Evolutionary conservation across 2,329 filamentous ascomycete genomes (phyloP), one percentile per base, ranked within the genome.

Genomic region (Pseudocercospora fijiensis): DNA sequence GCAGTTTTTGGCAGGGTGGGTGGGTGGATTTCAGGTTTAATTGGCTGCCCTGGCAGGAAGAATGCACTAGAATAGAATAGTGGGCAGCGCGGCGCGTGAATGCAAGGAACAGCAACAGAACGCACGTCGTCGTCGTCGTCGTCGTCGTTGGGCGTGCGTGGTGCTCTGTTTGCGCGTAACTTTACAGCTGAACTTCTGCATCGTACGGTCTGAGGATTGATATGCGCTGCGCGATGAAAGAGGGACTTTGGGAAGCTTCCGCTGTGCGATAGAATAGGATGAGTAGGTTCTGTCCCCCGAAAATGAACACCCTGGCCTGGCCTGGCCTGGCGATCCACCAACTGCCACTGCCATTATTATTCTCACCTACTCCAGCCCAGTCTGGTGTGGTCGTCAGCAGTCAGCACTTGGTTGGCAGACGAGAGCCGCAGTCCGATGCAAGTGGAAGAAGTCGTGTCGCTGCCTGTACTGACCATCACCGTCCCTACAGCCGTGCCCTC

Each of bases 401-500:
- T n/a, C n/a, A n/a, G n/a, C n/a, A n/a, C n/a, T n/a, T n/a, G n/a
- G n/a, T 37, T 16, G 13, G 30, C 30, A 33, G 41, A 45, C 10
- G 10, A 45, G 43, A 47, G 43, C 43, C 43, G 43, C 43, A 47
- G 43, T 53, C 49, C 49, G 49, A 53, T 53, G 49, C 49, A 53
- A 28, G 49, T 53, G 49, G 49, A 53, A 53, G 26, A 22, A n/a
- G 20, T n/a, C 18, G 45, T 56, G 60, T 61, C 66, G 56, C 58
- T 66, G 51, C 66, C 61, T 61, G 65, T 69, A 69, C 72, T 71
- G 63, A 70, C 63, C 65, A 58, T 58, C 43, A 65, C 67, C 66
- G 64, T 71, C 60, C 63, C 61, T 56, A 66, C 69, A 72, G 71
- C 72, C 62, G 70, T 67, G 62, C 67, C 68, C 52, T 66, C 69